Conservation (phyloP, 1,284 basidiomycete genomes). For the Tetrapyrgos nigripes region DNA sequence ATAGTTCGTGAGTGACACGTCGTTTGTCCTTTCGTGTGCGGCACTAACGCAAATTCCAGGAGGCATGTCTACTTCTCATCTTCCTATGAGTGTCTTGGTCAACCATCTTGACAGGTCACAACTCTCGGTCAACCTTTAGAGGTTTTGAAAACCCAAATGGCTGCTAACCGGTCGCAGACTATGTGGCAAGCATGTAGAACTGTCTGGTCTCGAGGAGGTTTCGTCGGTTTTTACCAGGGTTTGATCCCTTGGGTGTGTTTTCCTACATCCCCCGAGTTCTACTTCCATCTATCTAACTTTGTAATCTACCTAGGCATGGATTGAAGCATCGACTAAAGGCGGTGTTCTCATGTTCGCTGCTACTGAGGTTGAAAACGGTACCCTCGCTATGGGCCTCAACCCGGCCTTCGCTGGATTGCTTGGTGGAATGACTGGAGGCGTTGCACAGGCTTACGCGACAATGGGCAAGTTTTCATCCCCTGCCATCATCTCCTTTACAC, state of each 20-base stretch:
- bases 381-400: conserved; percentile 71
- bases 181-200: conserved; percentile 89
- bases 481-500: neutral
- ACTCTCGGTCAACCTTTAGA: conserved; percentile 98
- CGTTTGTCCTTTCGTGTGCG: conserved; percentile 3
- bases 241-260: conserved; percentile 93
- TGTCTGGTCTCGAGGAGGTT: conserved; percentile 93
- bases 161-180: conserved; percentile 88
- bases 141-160: conserved; percentile 99
- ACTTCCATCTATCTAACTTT: conserved; percentile 9
- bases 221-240: conserved; percentile 95
- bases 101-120: conserved; percentile 69
- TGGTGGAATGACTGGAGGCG: conserved; percentile 97
- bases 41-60: conserved; percentile 35
- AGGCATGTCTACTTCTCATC: conserved; percentile 41
- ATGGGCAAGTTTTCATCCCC: conserved; percentile 79
- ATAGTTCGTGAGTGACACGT: conserved; percentile 62
- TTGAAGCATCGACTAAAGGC: conserved; percentile 99
- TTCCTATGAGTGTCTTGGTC: neutral
- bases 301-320: conserved; percentile 84
- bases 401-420: conserved; percentile 88
- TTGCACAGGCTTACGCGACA: conserved; percentile 98
- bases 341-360: conserved; percentile 96
- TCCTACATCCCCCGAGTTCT: conserved; percentile 1
- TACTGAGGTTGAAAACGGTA: conserved; percentile 88